Conservation (phyloP, 129 eudicot genomes). For the Saussurea involucrata region DNA sequence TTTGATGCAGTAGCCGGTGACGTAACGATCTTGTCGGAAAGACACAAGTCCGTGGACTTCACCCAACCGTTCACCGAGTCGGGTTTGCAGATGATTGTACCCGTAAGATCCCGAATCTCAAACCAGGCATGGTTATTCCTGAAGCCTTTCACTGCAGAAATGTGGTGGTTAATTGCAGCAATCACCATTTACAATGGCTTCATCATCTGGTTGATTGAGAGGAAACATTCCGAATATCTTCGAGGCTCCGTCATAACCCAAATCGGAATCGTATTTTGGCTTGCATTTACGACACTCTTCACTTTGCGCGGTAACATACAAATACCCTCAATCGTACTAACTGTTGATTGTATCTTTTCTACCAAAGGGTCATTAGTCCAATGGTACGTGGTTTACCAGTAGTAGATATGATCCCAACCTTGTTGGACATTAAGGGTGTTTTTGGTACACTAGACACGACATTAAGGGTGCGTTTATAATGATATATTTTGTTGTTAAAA, state of each 20-base stretch:
- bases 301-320: slow-evolving; percentile 36
- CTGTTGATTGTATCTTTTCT: too few species aligned
- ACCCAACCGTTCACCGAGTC: slow-evolving; percentile 56
- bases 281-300: slow-evolving; percentile 43
- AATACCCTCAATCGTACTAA: not conserved
- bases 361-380: too few species aligned
- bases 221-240: too few species aligned
- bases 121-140: slow-evolving; percentile 51
- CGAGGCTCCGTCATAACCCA: too few species aligned
- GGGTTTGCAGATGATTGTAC: slow-evolving; percentile 55
- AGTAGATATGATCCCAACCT: not conserved
- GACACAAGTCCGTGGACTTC: slow-evolving; percentile 42
- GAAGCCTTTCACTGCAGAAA: slow-evolving; percentile 44
- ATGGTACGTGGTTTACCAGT: not conserved
- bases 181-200: too few species aligned
- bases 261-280: slow-evolving; percentile 39
- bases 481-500: too few species aligned
- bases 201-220: too few species aligned
- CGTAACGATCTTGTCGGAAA: slow-evolving; percentile 36
- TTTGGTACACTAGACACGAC: too few species aligned
- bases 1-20: slow-evolving; percentile 48
- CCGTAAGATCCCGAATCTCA: slow-evolving; percentile 24
- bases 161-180: too few species aligned
- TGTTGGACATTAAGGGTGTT: too few species aligned
- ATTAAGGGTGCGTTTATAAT: too few species aligned